Evolutionary conservation across 306 rosid genomes (phyloP).

Genomic region (Pachyrhizus erosus): DNA sequence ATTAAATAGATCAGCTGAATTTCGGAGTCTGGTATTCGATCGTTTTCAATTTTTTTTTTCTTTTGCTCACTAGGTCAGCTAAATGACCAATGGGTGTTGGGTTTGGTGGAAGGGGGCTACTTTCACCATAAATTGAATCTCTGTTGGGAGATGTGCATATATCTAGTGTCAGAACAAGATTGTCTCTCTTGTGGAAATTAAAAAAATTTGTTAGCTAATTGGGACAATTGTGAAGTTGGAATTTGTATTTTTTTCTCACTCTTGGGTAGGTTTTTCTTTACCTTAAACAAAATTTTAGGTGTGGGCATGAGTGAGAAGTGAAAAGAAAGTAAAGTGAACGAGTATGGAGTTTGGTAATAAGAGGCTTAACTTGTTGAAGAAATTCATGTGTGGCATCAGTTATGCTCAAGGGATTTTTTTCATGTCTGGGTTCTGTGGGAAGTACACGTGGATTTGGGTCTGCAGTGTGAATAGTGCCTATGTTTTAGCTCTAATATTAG

Average conservation of each 20-base stretch:
- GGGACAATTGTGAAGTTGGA: conserved; percentile 25
- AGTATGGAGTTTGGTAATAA: conserved; percentile 26
- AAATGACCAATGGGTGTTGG: background rate
- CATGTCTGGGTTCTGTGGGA: background rate
- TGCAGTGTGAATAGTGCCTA: background rate
- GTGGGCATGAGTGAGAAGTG: background rate
- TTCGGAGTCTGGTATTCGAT: background rate
- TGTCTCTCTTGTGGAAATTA: background rate
- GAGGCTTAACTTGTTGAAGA: background rate
- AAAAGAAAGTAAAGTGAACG: background rate
- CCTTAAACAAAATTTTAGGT: background rate
- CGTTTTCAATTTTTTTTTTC: conserved; percentile 6
- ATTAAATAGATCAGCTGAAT: conserved; percentile 16
- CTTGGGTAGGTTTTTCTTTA: background rate
- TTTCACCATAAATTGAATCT: background rate
- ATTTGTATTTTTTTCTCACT: background rate
- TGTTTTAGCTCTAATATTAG: background rate
- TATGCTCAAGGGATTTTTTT: background rate
- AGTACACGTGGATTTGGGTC: background rate
- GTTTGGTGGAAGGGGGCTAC: background rate
- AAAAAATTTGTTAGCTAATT: background rate
- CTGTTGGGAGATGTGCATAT: background rate
- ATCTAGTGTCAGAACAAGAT: background rate
- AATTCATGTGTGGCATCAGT: background rate
- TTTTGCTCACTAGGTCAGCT: too few species aligned